Evolutionary conservation across 2,329 filamentous ascomycete genomes (phyloP).

Genomic region (Colletotrichum magnum): DNA sequence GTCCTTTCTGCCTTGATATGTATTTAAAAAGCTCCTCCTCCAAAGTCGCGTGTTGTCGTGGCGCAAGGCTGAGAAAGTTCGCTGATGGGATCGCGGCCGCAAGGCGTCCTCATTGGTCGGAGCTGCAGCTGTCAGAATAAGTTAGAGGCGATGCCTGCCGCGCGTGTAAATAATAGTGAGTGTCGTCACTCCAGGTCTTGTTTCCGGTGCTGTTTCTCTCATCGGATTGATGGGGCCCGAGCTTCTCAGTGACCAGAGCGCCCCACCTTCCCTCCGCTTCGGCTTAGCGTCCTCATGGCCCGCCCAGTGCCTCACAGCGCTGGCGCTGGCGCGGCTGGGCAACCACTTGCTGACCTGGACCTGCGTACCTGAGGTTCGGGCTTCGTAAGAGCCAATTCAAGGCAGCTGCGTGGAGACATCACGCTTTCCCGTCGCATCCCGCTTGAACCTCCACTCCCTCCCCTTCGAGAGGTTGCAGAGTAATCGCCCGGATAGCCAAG

Average conservation of each 20-base stretch:
- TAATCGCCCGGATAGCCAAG: not conserved
- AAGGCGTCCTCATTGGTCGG: slow-evolving; percentile 31
- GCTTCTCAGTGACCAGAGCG: slow-evolving; percentile 9
- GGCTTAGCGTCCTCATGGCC: slow-evolving; percentile 21
- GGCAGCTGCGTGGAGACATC: slow-evolving; percentile 39
- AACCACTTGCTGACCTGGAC: not conserved
- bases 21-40: too few species aligned
- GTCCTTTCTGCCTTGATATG: too few species aligned
- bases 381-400: slow-evolving; percentile 37
- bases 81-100: not conserved
- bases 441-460: slow-evolving; percentile 10
- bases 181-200: slow-evolving; percentile 30
- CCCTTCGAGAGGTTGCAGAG: slow-evolving; percentile 12
- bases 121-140: slow-evolving; percentile 23
- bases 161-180: not conserved
- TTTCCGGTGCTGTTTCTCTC: not conserved
- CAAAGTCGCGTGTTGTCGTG: not conserved
- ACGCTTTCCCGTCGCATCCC: slow-evolving; percentile 20
- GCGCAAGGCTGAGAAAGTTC: slow-evolving; percentile 28
- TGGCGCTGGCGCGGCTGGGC: not conserved
- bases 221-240: slow-evolving; percentile 16
- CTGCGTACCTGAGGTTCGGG: slow-evolving; percentile 34
- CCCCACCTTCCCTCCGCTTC: slow-evolving; percentile 20
- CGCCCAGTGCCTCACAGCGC: slow-evolving; percentile 10
- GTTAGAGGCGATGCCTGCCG: slow-evolving; percentile 23